phyloP scores from a whole-genome alignment of 305 asterid genomes.

The Solanum hybrid region DNA sequence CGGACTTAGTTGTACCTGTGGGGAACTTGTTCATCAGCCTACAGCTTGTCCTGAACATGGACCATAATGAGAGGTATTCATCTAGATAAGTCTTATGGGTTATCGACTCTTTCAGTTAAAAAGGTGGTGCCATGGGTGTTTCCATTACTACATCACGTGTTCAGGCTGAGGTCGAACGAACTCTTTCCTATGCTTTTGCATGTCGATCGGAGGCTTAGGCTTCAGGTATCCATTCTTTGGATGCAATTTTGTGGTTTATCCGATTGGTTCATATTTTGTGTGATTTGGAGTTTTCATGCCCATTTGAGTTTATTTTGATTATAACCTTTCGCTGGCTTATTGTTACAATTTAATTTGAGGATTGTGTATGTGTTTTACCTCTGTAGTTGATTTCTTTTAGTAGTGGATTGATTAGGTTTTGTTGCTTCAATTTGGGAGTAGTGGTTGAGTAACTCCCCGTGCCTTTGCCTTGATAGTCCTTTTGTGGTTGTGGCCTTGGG shows the following conservation, averaged over 20 bases:
- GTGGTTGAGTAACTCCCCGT: neutral
- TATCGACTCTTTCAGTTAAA: neutral
- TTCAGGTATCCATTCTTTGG: neutral
- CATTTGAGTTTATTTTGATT: neutral
- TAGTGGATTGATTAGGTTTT: neutral
- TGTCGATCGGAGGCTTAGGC: neutral
- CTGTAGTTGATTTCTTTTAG: too few species aligned
- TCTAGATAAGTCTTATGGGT: neutral
- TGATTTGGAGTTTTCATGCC: neutral
- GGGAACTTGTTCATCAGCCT: neutral
- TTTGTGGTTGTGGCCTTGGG: neutral
- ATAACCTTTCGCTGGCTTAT: neutral
- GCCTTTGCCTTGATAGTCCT: neutral
- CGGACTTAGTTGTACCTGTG: neutral
- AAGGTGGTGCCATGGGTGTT: neutral
- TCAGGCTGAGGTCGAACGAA: neutral
- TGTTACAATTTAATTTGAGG: neutral
- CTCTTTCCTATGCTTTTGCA: neutral
- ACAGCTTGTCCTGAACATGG: neutral
- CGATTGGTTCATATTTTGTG: neutral
- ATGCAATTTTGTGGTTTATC: neutral
- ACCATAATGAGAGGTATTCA: neutral
- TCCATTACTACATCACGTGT: neutral
- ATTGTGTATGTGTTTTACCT: neutral
- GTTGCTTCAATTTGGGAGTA: neutral